Conservation (phyloP, 306 rosid species). For the Cucumis sativus region Cucumber_9930_V3 NC_026658.2:5721001-5721500, state of each 20-base stretch:
- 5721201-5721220: neutral
- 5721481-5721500: conserved; percentile 29
- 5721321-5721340: conserved; percentile 6
- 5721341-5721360: conserved; percentile 18
- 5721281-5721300: neutral
- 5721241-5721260: neutral
- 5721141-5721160: neutral
- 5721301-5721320: conserved; percentile 1
- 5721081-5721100: neutral
- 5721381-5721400: conserved; percentile 29
- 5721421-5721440: conserved; percentile 16
- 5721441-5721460: conserved; percentile 29
- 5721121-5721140: neutral
- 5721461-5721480: conserved; percentile 53
- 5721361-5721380: neutral
- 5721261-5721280: neutral
- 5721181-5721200: neutral
- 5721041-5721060: neutral
- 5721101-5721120: neutral
- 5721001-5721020: neutral
- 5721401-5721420: conserved; percentile 49
- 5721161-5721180: neutral
- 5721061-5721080: neutral
- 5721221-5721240: neutral
- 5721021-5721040: neutral